Conservation (phyloP, 2,329 filamentous ascomycete genomes). For the Ophiobolus disseminans region DNA sequence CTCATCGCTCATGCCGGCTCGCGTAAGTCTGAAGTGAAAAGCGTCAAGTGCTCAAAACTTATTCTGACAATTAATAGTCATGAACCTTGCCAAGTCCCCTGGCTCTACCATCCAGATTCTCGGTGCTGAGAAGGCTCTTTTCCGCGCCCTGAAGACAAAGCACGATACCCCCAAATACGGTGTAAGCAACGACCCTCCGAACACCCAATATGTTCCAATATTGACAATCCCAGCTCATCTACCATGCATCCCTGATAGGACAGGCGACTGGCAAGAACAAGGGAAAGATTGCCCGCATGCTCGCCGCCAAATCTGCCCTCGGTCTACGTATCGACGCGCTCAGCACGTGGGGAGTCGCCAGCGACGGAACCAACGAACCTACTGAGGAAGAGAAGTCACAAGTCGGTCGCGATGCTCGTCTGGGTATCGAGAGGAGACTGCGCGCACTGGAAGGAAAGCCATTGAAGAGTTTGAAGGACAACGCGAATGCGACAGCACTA, state of each 20-base stretch:
- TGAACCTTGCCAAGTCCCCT: constrained; percentile 93
- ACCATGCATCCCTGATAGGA: constrained; percentile 72
- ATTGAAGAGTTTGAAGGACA: constrained; percentile 73
- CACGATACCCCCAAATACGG: constrained; percentile 99
- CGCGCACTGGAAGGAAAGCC: constrained; percentile 89
- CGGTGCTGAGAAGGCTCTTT: constrained; percentile 97
- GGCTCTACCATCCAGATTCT: constrained; percentile 97
- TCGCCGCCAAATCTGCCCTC: constrained; percentile 91
- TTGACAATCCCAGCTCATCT: constrained; percentile 67
- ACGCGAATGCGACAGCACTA: constrained; percentile 54
- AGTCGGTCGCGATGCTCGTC: constrained; percentile 75
- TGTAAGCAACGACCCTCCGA: constrained; percentile 65
- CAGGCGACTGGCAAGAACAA: constrained; percentile 98
- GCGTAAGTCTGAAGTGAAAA: too few species aligned
- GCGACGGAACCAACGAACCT: constrained; percentile 57
- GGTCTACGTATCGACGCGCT: constrained; percentile 93
- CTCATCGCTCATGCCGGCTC: constrained; percentile 95
- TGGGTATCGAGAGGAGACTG: constrained; percentile 78
- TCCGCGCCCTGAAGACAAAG: constrained; percentile 98
- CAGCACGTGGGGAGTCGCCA: constrained; percentile 74
- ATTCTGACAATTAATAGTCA: too few species aligned
- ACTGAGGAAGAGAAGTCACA: constrained; percentile 90
- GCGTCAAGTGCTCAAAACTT: too few species aligned
- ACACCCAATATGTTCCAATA: constrained; percentile 77
- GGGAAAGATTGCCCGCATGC: constrained; percentile 97